A percentile compares a stretch with the other conserved stretches of the same genome.
These are phyloP conservation scores for Cryptococcus maquisensis DNA, from an alignment of 1,284 basidiomycete species.

Conservation along the genomic window DNA sequence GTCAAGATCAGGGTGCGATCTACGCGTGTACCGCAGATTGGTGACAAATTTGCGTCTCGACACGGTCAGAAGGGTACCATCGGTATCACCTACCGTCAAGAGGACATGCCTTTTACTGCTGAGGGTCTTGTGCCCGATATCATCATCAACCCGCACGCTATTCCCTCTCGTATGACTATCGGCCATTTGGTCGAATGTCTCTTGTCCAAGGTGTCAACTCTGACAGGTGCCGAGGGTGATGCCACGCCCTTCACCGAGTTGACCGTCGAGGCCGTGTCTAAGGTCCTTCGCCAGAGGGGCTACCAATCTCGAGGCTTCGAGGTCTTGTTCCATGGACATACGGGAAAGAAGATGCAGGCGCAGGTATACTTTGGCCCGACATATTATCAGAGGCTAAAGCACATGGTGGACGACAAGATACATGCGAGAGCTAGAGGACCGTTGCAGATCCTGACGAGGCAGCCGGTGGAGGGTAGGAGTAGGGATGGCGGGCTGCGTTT, in stretches of 20 bases:
- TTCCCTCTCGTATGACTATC: slow-evolving; percentile 99
- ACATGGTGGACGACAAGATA: slow-evolving; percentile 99
- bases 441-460: slow-evolving; percentile 93
- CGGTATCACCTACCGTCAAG: slow-evolving; percentile 97
- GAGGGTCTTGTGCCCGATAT: slow-evolving; percentile 96
- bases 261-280: slow-evolving; percentile 91
- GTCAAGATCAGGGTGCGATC: slow-evolving; percentile 97
- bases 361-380: slow-evolving; percentile 98
- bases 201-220: slow-evolving; percentile 90
- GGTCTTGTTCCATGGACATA: slow-evolving; percentile 98
- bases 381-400: slow-evolving; percentile 98
- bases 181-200: slow-evolving; percentile 99
- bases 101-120: slow-evolving; percentile 98
- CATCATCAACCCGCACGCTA: slow-evolving; percentile 98
- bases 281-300: slow-evolving; percentile 72
- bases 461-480: slow-evolving; percentile 98
- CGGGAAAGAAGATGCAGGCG: slow-evolving; percentile 92
- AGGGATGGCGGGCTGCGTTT: slow-evolving; percentile 98
- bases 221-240: slow-evolving; percentile 94
- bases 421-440: slow-evolving; percentile 96
- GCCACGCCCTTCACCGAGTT: slow-evolving; percentile 98
- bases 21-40: slow-evolving; percentile 92
- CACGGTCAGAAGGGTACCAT: slow-evolving; percentile 99
- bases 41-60: slow-evolving; percentile 98
- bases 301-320: slow-evolving; percentile 96